Percentiles rank a stretch among this genome's conserved stretches.
Conservation (phyloP, 2,329 filamentous ascomycete species). For the Dothistroma pini region DNA sequence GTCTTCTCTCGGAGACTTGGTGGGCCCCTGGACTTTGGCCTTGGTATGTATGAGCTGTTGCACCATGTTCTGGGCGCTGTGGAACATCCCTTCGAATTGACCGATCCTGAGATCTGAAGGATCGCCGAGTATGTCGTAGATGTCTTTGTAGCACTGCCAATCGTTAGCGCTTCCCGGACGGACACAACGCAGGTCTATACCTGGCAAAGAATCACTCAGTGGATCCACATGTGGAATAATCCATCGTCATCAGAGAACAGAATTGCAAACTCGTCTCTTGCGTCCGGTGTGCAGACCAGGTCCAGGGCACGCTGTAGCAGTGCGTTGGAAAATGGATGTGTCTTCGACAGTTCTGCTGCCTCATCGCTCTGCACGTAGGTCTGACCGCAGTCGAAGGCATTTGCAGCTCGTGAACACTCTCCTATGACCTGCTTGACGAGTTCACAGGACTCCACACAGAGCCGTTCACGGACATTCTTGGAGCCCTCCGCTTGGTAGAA, state of each 20-base stretch:
- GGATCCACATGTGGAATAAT: no score
- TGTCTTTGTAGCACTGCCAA: slow-evolving; percentile 2
- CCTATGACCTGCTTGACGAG: background rate
- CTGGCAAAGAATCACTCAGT: background rate
- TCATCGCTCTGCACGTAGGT: background rate
- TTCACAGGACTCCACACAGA: background rate
- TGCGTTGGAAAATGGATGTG: background rate
- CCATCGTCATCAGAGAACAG: background rate
- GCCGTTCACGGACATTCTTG: background rate
- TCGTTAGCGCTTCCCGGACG: background rate
- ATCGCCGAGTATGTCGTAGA: slow-evolving; percentile 3
- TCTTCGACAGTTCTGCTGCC: background rate
- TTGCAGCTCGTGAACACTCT: background rate
- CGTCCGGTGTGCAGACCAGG: background rate
- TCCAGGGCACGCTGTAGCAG: background rate
- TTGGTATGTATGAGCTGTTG: background rate
- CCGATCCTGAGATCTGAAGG: background rate
- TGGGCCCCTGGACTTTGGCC: background rate
- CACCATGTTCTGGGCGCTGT: background rate
- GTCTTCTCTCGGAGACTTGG: background rate
- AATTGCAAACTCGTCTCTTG: background rate
- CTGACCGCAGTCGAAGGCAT: background rate
- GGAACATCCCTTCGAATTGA: background rate
- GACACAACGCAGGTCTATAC: background rate
- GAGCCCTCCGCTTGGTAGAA: background rate